Evolutionary conservation across 768 basidiomycete species (phyloP).

Genomic region (Exsudoporus frostii): DNA sequence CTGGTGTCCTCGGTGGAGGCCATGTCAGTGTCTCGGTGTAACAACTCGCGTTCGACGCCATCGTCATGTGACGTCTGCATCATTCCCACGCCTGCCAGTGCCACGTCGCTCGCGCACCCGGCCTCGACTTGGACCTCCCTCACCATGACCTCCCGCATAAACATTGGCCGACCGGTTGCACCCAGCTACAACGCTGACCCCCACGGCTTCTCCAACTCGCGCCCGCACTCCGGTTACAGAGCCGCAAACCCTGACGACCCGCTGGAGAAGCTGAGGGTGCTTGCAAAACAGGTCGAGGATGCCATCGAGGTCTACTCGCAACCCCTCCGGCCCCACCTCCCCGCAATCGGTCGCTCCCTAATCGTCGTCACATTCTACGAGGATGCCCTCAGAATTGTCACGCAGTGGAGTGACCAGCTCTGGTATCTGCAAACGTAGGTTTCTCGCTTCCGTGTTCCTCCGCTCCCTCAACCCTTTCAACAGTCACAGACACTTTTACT

Average conservation of each 20-base stretch:
- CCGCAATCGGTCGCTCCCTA: slow-evolving; percentile 91
- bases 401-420: slow-evolving; percentile 95
- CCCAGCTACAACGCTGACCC: slow-evolving; percentile 66
- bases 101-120: slow-evolving; percentile 20
- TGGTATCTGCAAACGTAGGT: slow-evolving; percentile 96
- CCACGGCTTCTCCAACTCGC: slow-evolving; percentile 74
- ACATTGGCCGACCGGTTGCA: slow-evolving; percentile 68
- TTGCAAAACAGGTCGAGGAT: slow-evolving; percentile 83
- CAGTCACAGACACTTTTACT: slow-evolving; percentile 93
- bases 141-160: slow-evolving; percentile 78
- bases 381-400: slow-evolving; percentile 89
- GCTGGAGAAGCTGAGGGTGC: slow-evolving; percentile 67
- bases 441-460: background rate
- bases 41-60: background rate
- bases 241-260: slow-evolving; percentile 82
- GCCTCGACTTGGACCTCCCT: background rate
- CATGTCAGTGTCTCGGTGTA: too few relatives aligned
- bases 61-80: slow-evolving; percentile 21
- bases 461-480: slow-evolving; percentile 5
- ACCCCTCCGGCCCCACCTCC: slow-evolving; percentile 91
- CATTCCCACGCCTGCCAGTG: slow-evolving; percentile 23
- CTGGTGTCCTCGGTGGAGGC: slow-evolving; percentile 6
- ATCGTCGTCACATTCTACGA: slow-evolving; percentile 99
- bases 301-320: slow-evolving; percentile 88
- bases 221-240: slow-evolving; percentile 67